Evolutionary conservation across 257 asterid species (phyloP).

Genomic region (Salvia splendens): DNA sequence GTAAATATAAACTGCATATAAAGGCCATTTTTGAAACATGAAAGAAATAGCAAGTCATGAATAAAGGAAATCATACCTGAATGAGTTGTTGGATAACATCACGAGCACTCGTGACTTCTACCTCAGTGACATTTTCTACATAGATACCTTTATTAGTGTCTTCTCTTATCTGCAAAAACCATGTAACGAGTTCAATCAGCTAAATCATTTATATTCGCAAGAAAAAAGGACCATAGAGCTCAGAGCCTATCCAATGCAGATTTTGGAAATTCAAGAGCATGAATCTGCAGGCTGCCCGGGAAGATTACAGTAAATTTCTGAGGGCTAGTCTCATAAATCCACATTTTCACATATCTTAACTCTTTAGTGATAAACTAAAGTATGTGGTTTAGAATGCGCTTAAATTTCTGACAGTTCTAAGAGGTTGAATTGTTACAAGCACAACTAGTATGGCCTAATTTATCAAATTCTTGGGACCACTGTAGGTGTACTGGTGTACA

Average conservation of each 20-base stretch:
- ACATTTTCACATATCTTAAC: too few relatives aligned
- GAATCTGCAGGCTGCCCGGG: constrained; percentile 8
- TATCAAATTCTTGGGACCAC: not conserved
- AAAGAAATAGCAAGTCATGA: constrained; percentile 1
- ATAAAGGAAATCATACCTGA: constrained; percentile 58
- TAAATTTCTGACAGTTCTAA: not conserved
- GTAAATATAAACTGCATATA: not conserved
- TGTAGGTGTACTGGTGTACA: not conserved
- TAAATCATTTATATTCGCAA: constrained; percentile 1
- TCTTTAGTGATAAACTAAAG: too few relatives aligned
- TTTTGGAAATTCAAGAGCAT: constrained; percentile 21
- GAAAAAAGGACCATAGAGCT: constrained; percentile 19
- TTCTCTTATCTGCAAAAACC: constrained; percentile 74
- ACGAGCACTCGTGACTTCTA: constrained; percentile 90
- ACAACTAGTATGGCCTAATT: not conserved
- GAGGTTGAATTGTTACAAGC: not conserved
- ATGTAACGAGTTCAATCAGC: constrained; percentile 19
- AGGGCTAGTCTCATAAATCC: not conserved
- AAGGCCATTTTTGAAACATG: not conserved
- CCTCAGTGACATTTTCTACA: constrained; percentile 88
- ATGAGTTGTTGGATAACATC: constrained; percentile 92
- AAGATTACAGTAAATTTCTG: not conserved
- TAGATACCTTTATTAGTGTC: constrained; percentile 89
- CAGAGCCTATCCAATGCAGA: constrained; percentile 12
- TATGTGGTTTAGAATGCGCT: too few relatives aligned